Percentiles rank a stretch among this genome's conserved stretches.
These are phyloP conservation scores for Eucalyptus cladocalyx DNA, from an alignment of 345 rosid species.

Conservation along the genomic window DNA sequence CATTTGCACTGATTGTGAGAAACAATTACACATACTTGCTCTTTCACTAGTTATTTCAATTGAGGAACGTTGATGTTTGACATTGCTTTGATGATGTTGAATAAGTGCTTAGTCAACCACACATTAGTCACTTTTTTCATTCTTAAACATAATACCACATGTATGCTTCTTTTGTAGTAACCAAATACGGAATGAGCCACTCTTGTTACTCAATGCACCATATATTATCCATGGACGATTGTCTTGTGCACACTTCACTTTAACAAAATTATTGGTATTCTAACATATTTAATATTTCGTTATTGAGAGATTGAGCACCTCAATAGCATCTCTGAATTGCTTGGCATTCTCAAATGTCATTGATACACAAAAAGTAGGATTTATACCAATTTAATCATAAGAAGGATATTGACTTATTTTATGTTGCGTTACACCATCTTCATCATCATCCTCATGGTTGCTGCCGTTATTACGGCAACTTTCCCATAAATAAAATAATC, in stretches of 20 bases:
- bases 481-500: neutral
- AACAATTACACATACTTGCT: neutral
- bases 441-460: neutral
- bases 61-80: neutral
- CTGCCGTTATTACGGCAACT: rapidly evolving
- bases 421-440: neutral
- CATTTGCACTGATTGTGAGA: neutral
- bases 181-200: rapidly evolving
- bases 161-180: neutral
- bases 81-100: neutral
- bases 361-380: neutral
- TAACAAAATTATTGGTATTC: neutral
- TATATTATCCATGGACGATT: neutral
- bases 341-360: neutral
- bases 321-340: neutral
- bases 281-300: neutral
- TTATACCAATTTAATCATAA: neutral
- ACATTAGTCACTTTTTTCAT: neutral
- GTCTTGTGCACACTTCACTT: neutral
- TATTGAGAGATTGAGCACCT: neutral
- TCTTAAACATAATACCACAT: neutral
- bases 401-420: neutral
- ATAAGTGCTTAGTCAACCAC: neutral
- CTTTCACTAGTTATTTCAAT: neutral
- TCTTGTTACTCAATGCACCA: neutral